Conservation (phyloP, 208 protist species). For the Novymonas esmeraldas region DNA sequence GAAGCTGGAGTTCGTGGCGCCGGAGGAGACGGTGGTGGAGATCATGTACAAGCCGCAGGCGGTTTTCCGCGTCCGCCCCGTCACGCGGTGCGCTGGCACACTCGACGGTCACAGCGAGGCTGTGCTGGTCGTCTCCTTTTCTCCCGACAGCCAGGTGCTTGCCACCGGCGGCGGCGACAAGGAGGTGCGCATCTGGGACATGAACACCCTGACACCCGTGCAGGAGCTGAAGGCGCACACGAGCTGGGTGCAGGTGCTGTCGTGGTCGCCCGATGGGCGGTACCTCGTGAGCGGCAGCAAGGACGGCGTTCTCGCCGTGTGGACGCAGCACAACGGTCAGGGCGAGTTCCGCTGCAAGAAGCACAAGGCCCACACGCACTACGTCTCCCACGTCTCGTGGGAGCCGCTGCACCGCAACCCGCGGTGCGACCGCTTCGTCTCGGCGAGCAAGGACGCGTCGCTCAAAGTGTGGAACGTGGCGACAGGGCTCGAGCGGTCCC, state of each 20-base stretch:
- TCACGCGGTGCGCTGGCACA: conserved; percentile 94
- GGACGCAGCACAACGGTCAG: conserved; percentile 87
- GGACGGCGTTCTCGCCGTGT: conserved; percentile 94
- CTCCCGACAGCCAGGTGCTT: conserved; percentile 93
- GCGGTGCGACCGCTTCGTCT: conserved; percentile 86
- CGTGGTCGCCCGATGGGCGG: conserved; percentile 95
- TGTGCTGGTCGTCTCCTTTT: conserved; percentile 94
- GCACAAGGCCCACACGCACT: conserved; percentile 94
- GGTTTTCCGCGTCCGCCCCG: conserved; percentile 96
- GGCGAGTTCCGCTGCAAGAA: conserved; percentile 75
- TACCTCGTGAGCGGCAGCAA: conserved; percentile 94
- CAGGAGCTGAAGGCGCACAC: conserved; percentile 93
- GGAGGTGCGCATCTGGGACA: conserved; percentile 98
- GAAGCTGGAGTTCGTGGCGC: conserved; percentile 71
- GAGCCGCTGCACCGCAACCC: conserved; percentile 95
- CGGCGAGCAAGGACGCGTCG: conserved; percentile 93
- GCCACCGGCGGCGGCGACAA: conserved; percentile 96
- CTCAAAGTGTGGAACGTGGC: conserved; percentile 91
- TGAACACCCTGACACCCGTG: conserved; percentile 94
- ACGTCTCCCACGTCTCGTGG: conserved; percentile 96
- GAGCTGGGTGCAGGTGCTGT: conserved; percentile 96
- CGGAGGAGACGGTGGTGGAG: conserved; percentile 85
- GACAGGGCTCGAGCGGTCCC: conserved; percentile 77
- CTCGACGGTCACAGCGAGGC: conserved; percentile 96
- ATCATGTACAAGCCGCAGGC: conserved; percentile 97